Base-by-base conservation (phyloP, 2,329 filamentous ascomycete species). In the Fusarium illudens region DNA sequence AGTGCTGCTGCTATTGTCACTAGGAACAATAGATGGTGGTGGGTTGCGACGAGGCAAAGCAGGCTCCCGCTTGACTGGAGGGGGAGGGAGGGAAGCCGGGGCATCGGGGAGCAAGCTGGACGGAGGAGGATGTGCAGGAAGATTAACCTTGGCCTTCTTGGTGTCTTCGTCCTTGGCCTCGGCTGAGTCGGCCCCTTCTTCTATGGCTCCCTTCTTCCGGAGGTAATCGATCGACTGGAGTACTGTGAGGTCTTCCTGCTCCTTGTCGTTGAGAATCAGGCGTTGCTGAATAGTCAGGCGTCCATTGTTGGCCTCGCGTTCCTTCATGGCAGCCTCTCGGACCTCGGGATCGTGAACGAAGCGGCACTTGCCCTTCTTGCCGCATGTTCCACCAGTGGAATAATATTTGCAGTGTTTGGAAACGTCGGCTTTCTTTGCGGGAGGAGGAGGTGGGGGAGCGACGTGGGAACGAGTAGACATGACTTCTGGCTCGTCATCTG, bases 311-410 rank as follows among this genome's bases (percentile, higher is more conserved):
- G 84, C 83, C 71, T 89, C 87, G 62, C 88, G 85, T 75, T 90
- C 88, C 73, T 84, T 85, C 50, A 90, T 81, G 60, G 88, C 88
- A 68, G 86, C 86, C 72, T 89, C 87, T 70, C 89, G 84, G 60
- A 89, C 85, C 65, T 86, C 84, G 17, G 85, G 84, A 75, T 91
- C 89, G 76, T 91, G 89, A 67, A 90, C 87, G 79, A 91, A 91
- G 79, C 89, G 89, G 82, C 89, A 91, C 87, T 90, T 90, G 87
- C 87, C 87, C 85, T 90, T 90, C 84, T 91, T 91, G 54, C 88
- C 89, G 79, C 89, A 91, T 60, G 83, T 89, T 64, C 89, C 89
- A 69, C 89, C 89, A 54, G 88, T 90, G 36, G 88, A 89, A 75
- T 86, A 91, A 77, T 91, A 91, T 79, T 91, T 91, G 86, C 89